These are phyloP conservation scores for Sporisorium sorghi DNA, from an alignment of 1,284 basidiomycete species.

Conservation along the genomic window DNA sequence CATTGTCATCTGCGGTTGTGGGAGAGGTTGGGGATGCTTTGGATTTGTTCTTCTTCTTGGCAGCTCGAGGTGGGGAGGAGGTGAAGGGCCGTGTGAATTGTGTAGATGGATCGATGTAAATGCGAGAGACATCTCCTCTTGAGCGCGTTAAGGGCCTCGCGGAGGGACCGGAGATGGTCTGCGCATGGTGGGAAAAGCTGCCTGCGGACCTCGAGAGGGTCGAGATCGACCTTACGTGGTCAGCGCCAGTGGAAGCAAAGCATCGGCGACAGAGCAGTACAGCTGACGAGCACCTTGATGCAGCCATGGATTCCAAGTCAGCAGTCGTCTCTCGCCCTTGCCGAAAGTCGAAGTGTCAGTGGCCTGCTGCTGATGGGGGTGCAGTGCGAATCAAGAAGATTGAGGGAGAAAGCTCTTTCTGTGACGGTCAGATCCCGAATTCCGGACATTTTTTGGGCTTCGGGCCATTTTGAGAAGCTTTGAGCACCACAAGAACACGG, in stretches of 20 bases:
- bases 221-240: slow-evolving; percentile 8
- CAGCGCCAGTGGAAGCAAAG: background rate
- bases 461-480: background rate
- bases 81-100: slow-evolving; percentile 1
- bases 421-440: background rate
- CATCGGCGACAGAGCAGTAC: slow-evolving; percentile 21
- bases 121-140: background rate
- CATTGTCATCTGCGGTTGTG: background rate
- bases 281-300: slow-evolving; percentile 12
- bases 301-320: background rate
- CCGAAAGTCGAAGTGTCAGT: background rate
- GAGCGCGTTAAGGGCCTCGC: background rate
- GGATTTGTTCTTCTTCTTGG: slow-evolving; percentile 42
- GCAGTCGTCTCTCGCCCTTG: background rate
- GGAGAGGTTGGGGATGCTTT: slow-evolving; percentile 16
- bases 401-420: background rate
- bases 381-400: too few species aligned
- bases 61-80: background rate
- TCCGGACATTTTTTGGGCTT: too few species aligned
- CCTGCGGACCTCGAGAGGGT: slow-evolving; percentile 3
- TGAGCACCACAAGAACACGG: background rate
- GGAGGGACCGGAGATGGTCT: background rate
- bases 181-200: background rate
- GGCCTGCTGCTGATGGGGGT: background rate
- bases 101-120: too few species aligned